A percentile compares a stretch with the other conserved stretches of the same genome.
phyloP scores from a whole-genome alignment of 257 asterid genomes.

The Ballota nigra region DNA sequence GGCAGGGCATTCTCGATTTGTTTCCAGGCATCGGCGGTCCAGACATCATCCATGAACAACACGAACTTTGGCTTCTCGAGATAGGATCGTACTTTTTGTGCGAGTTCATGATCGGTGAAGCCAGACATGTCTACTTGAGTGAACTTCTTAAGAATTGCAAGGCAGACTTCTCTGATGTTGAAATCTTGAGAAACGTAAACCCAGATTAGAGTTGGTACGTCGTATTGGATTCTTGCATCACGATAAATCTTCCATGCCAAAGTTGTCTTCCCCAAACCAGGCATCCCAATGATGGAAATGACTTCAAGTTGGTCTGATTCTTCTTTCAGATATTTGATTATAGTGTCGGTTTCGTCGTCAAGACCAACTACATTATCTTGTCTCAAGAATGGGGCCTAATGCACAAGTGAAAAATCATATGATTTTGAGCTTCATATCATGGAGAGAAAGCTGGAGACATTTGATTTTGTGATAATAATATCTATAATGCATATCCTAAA shows the following conservation, averaged over 20 bases:
- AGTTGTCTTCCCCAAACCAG: conserved; percentile 38
- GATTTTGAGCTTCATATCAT: too few relatives aligned
- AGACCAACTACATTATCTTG: conserved; percentile 32
- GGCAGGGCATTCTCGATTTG: conserved; percentile 33
- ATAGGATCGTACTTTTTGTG: not conserved
- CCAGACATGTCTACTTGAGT: conserved; percentile 9
- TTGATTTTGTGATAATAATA: too few relatives aligned
- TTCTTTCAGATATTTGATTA: conserved; percentile 17
- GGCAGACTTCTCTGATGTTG: conserved; percentile 16
- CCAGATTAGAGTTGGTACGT: conserved; percentile 26
- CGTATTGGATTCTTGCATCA: not conserved
- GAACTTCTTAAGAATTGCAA: conserved; percentile 23
- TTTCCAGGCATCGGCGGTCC: conserved; percentile 38
- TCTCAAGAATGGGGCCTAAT: conserved; percentile 17
- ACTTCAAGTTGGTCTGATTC: conserved; percentile 24
- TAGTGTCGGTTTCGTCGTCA: conserved; percentile 23
- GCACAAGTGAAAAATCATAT: not conserved
- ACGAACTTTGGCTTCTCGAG: conserved; percentile 32
- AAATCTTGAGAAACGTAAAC: conserved; percentile 35
- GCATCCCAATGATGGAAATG: conserved; percentile 36
- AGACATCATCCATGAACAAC: conserved; percentile 48
- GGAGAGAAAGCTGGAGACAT: too few relatives aligned
- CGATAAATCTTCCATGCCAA: conserved; percentile 27
- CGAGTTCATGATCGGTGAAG: conserved; percentile 21
- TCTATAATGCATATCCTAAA: too few relatives aligned